phyloP scores from a whole-genome alignment of 169 alveolate genomes.

The Plasmodium yoelii region DNA sequence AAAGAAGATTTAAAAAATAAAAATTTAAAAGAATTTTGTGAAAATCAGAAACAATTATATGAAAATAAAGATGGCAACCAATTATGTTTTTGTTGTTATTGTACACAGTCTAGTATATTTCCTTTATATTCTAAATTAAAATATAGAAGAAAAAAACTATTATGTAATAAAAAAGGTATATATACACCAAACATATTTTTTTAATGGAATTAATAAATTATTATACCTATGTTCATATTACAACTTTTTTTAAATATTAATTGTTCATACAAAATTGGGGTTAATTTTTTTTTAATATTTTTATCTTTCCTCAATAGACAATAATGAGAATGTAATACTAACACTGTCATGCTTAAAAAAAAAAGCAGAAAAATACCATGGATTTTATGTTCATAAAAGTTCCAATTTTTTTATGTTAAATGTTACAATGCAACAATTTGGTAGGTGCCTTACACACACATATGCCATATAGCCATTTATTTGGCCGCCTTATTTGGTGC shows the following conservation, averaged over 20 bases:
- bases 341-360: slow-evolving; percentile 43
- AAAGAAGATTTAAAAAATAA: slow-evolving; percentile 24
- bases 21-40: slow-evolving; percentile 41
- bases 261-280: too few species aligned
- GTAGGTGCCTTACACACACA: neutral
- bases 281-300: neutral
- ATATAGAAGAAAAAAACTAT: slow-evolving; percentile 22
- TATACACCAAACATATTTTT: neutral
- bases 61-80: slow-evolving; percentile 10
- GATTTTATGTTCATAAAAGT: slow-evolving; percentile 23
- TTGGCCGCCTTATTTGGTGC: neutral
- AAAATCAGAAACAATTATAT: slow-evolving; percentile 17
- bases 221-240: neutral
- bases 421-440: slow-evolving; percentile 55
- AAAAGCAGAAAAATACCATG: slow-evolving; percentile 29
- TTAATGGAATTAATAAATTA: neutral
- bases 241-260: neutral
- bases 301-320: neutral
- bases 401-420: slow-evolving; percentile 40
- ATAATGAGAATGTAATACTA: slow-evolving; percentile 1
- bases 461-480: neutral
- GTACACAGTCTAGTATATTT: slow-evolving; percentile 13
- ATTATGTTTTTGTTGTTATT: slow-evolving; percentile 54
- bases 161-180: slow-evolving; percentile 25
- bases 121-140: slow-evolving; percentile 42